Base-by-base conservation (phyloP, 2,329 filamentous ascomycete species). In the Aspergillus fumigatiaffinis region DNA sequence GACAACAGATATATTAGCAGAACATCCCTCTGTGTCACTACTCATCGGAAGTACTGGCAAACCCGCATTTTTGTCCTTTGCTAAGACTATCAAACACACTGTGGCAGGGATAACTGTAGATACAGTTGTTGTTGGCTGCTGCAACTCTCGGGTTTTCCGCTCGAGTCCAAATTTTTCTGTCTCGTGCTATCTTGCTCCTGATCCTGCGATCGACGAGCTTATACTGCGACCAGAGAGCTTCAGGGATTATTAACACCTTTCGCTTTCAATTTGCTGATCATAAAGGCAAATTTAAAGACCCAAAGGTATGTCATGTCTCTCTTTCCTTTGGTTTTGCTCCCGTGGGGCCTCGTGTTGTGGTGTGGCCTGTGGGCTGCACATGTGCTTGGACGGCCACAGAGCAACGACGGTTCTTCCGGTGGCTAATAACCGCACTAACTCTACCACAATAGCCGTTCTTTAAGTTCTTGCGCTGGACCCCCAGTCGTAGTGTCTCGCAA, bases 341-440 rank as follows among this genome's bases (percentile, higher is more conserved):
- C 42, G n/a, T 23, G 42, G 20, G n/a, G 42, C n/a, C 14, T 38
- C 6, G 32, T 32, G 53, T 60, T 55, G 53, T 50, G 51, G 56
- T 54, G 58, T 55, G 61, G 56, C 54, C 57, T 29, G 28, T 29
- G 28, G 28, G 10, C 28, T 29, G 28, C 28, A 9, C 28, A 58
- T 62, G 61, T 59, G 61, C 58, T 63, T 54, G 54, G 59, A 54
- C 56, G 32, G 14, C 32, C 32, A 35, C 12, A 60, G 53, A 60
- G 57, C 62, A 59, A 56, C 53, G 55, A 61, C 41, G 52, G 60
- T 56, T 55, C 60, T 64, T 64, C 62, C 63, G 60, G 63, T 66
- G 64, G 63, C 64, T 66, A 65, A 66, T 62, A 59, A 46, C 42
- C 54, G 50, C 63, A 65, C 63, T 65, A 63, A 46, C 42, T 23